Base-by-base conservation (phyloP, 495 filamentous ascomycete genomes). In the Xylaria nigripes region DNA sequence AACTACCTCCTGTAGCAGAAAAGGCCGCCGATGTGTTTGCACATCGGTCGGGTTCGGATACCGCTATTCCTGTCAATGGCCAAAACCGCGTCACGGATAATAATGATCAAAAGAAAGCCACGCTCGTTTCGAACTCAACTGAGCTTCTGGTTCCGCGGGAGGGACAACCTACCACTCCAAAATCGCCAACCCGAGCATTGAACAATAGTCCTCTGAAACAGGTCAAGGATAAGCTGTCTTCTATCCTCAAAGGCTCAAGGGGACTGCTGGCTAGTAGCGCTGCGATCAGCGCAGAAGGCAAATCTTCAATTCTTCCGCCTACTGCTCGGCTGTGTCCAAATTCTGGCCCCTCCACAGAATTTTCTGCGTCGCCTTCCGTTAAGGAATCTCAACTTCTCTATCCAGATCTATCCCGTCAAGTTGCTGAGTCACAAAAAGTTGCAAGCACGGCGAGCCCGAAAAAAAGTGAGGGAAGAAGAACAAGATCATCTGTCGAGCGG, bases 151-250 rank as follows among this genome's bases (percentile, higher is more conserved):
- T 71, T 30, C 60, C 69, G 16, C 67, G 74, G 51, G 66, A 70
- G 16, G 73, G 72, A 10, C 62, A 69, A 27, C 76, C 83, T 23
- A 83, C 82, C 6, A 88, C 86, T 9, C 73, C 76, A 21, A 86
- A 85, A 42, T 89, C 88, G 12, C 88, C 88, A 15, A 73, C 77
- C 7, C 80, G 80, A 51, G 79, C 77, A 52, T 79, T 84, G 60
- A 72, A 76, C 48, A 89, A 91, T 54, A 90, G 85, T 43, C 87
- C 89, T 6, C 67, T 95, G 24, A 95, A 88, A 64, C 86, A 90
- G 45, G 90, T 90, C 16, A 96, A 94, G 71, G 86, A 82, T 58
- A 90, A 87, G 65, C 71, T 96, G 30, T 89, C 89, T 38, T 93
- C 90, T 8, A 88, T 94, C 49, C 74, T 96, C 57, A 88, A 89